Evolutionary conservation across 2,329 filamentous ascomycete species (phyloP), one percentile per base, ranked within the genome.

Genomic region (Curvularia hawaiiensis): DNA sequence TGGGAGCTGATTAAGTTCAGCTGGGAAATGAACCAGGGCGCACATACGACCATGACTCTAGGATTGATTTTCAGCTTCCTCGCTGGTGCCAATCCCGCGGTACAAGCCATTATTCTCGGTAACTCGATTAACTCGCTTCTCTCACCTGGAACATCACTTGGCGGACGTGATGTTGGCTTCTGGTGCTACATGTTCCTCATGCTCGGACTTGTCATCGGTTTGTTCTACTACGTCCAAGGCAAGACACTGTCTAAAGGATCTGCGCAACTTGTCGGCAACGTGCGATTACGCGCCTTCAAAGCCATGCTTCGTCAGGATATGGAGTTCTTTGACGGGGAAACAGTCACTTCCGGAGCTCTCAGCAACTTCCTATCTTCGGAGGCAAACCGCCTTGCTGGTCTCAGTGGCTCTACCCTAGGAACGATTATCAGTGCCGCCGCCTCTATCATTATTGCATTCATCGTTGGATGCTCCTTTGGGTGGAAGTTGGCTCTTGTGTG

Each of bases 401-500:
- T 99, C 52, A 95, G 90, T 67, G 95, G 95, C 50, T 86, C 88
- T 10, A 97, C 92, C 0, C 85, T 98, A 1, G 94, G 94, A 46
- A 97, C 94, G 9, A 84, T 98, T 59, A 79, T 97, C 50, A 89
- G 90, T 71, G 90, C 94, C 26, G 78, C 78, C 2, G 92, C 92
- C 0, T 97, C 94, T 0, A 83, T 99, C 12, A 72, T 95, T 48
- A 84, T 89, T 2, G 88, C 92, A 4, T 85, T 92, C 56, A 78
- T 84, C 14, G 79, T 96, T 31, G 84, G 88, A 12, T 79, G 91
- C 18, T 83, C 86, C 8, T 87, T 96, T 60, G 91, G 90, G 4
- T 97, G 92, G 92, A 96, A 96, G 76, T 81, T 97, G 22, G 89
- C 90, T 14, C 84, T 97, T 1, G 92, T 96, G 26, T 95, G 91